Conservation (phyloP, 176 grass and related monocot species). For the Oryza glumipatula region DNA sequence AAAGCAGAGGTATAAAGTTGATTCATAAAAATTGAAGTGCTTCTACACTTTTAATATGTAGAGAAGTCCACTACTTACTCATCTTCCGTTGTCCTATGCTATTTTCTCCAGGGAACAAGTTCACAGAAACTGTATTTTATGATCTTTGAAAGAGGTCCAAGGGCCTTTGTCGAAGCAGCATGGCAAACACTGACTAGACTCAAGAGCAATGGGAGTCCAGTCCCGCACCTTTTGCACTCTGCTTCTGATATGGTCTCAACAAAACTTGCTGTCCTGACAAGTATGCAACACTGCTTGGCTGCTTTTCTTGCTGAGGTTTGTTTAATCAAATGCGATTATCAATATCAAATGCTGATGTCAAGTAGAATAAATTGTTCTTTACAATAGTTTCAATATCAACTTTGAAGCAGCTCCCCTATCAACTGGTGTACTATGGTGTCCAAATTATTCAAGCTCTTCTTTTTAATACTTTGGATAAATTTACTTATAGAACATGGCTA, state of each 20-base stretch:
- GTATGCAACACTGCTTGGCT: constrained; percentile 69
- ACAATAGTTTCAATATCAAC: background rate
- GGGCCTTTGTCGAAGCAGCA: constrained; percentile 68
- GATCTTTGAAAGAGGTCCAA: constrained; percentile 92
- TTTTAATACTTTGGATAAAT: constrained; percentile 5
- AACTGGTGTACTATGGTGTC: constrained; percentile 9
- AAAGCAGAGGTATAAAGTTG: constrained; percentile 65
- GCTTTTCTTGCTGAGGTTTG: constrained; percentile 89
- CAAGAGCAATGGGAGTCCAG: constrained; percentile 44
- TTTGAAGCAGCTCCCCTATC: background rate
- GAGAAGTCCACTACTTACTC: constrained; percentile 7
- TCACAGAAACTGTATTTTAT: constrained; percentile 84
- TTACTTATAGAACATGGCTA: constrained; percentile 11
- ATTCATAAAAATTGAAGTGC: background rate
- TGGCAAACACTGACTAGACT: constrained; percentile 55
- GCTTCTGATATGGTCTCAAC: constrained; percentile 76
- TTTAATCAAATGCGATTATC: background rate
- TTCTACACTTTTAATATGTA: background rate
- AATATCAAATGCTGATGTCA: constrained; percentile 3
- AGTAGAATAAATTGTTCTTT: background rate
- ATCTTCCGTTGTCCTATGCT: constrained; percentile 28
- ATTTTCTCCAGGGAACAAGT: constrained; percentile 54
- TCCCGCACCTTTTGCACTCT: constrained; percentile 61
- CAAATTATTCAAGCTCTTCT: constrained; percentile 3
- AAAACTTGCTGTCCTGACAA: constrained; percentile 66